phyloP scores from a whole-genome alignment of 805 yeast species.

The Cyberlindnera amylophila region DNA sequence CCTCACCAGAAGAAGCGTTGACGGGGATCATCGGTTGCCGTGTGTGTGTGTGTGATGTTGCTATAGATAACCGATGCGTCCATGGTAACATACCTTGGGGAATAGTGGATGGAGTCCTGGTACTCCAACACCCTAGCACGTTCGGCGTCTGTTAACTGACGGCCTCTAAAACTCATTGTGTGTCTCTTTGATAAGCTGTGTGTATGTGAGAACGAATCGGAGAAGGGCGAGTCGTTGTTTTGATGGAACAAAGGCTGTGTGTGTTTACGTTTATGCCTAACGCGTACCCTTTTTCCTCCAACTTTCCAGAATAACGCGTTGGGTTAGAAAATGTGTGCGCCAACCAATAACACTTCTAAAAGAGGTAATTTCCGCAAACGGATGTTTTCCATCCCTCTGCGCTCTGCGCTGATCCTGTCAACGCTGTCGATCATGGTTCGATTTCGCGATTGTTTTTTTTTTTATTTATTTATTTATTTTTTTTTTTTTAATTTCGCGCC shows the following conservation, averaged over 20 bases:
- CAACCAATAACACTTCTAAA: no score
- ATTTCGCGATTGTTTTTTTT: not conserved
- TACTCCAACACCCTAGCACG: conserved; percentile 84
- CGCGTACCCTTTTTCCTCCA: not conserved
- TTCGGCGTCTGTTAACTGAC: conserved; percentile 80
- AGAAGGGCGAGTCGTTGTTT: no score
- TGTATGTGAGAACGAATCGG: not conserved
- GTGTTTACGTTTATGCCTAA: not conserved
- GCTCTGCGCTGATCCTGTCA: conserved; percentile 1
- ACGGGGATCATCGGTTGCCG: no score
- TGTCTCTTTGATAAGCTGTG: no score
- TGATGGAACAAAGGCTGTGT: no score
- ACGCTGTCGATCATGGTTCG: no score
- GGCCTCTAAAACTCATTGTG: conserved; percentile 41
- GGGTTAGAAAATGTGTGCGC: no score
- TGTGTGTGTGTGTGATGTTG: no score
- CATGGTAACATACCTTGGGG: conserved; percentile 48
- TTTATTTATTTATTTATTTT: not conserved
- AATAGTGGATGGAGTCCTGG: conserved; percentile 91
- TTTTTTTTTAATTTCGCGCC: conserved; percentile 9
- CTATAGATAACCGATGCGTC: no score
- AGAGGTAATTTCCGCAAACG: not conserved
- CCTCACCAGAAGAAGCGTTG: no score
- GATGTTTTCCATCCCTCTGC: not conserved
- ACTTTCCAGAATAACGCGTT: not conserved